Base-by-base conservation (phyloP, 176 grass and related monocot species). In the Cymbopogon citratus region DNA sequence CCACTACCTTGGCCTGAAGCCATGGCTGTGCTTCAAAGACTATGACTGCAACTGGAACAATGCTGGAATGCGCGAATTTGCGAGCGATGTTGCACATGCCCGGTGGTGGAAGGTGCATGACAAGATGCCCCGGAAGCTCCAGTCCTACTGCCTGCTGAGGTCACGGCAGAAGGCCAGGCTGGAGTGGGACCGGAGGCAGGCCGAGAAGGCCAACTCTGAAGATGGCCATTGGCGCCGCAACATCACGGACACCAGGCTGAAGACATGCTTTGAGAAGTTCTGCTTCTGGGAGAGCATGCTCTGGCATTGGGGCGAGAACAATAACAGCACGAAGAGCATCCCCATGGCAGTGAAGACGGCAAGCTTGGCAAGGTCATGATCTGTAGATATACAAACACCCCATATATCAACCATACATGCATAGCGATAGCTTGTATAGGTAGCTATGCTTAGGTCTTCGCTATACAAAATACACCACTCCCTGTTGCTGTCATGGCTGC, bases 1-100 rank as follows among this genome's bases (percentile, higher is more conserved):
- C n/a, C 31, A 97, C 75, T 97, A 92, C 72, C 34, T 97, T 14
- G 94, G 94, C 15, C 45, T 97, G 64, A 97, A 97, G 73, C 94
- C 94, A 15, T 97, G 94, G 94, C 85, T 97, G 68, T 97, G 94
- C 86, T 97, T 97, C 71, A 87, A 81, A 44, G 91, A 97, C 86
- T 97, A 94, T 23, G 94, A 97, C 76, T 97, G 94, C 84, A 97
- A 97, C 73, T 97, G 94, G 94, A 97, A 97, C 82, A 83, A 79
- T 8, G 40, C 52, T 0, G 26, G 48, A 12, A 87, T 92, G 88
- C 89, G 83, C 1, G 77, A 69, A 1, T 97, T 97, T n/a, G 94
- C 94, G 0, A 97, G 91, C 27, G 89, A 97, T n/a, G 87, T 90
- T 6, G 94, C 94, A 0, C 94, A 97, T 11, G 34, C 52, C 13